Evolutionary conservation across 2,329 filamentous ascomycete species (phyloP).

Genomic region (Claviceps capensis): DNA sequence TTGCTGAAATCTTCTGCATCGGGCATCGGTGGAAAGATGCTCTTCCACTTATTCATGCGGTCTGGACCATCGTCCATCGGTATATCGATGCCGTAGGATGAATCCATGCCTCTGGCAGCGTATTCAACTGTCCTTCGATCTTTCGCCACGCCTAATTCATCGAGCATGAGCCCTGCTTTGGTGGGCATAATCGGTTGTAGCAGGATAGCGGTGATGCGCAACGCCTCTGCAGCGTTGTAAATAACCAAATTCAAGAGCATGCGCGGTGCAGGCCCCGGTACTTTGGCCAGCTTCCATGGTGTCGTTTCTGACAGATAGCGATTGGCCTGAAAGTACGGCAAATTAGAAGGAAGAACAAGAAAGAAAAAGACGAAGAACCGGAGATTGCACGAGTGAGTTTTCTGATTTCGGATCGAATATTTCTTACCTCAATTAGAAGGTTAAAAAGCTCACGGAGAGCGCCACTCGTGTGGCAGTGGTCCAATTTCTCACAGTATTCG

Average conservation of each 20-base stretch:
- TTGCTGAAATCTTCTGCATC: slow-evolving; percentile 13
- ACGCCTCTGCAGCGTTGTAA: slow-evolving; percentile 58
- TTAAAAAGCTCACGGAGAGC: slow-evolving; percentile 54
- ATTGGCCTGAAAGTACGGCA: slow-evolving; percentile 19
- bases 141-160: slow-evolving; percentile 58
- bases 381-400: background rate
- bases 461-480: slow-evolving; percentile 44
- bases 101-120: slow-evolving; percentile 50
- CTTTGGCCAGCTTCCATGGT: slow-evolving; percentile 52
- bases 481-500: slow-evolving; percentile 41
- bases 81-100: slow-evolving; percentile 46
- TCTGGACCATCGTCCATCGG: slow-evolving; percentile 13
- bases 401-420: too few species aligned
- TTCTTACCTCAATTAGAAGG: slow-evolving; percentile 41
- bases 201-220: slow-evolving; percentile 71
- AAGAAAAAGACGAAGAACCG: background rate
- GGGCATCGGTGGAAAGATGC: slow-evolving; percentile 36
- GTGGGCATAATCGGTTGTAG: slow-evolving; percentile 83
- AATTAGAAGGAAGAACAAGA: background rate
- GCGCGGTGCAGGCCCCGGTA: slow-evolving; percentile 18
- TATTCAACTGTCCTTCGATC: slow-evolving; percentile 48
- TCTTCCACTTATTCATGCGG: slow-evolving; percentile 23
- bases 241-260: slow-evolving; percentile 44
- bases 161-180: slow-evolving; percentile 59
- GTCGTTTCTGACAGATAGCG: slow-evolving; percentile 40